Evolutionary conservation across 2,329 filamentous ascomycete species (phyloP), one percentile per base, ranked within the genome.

Genomic region (Ambrosiella cleistominuta): DNA sequence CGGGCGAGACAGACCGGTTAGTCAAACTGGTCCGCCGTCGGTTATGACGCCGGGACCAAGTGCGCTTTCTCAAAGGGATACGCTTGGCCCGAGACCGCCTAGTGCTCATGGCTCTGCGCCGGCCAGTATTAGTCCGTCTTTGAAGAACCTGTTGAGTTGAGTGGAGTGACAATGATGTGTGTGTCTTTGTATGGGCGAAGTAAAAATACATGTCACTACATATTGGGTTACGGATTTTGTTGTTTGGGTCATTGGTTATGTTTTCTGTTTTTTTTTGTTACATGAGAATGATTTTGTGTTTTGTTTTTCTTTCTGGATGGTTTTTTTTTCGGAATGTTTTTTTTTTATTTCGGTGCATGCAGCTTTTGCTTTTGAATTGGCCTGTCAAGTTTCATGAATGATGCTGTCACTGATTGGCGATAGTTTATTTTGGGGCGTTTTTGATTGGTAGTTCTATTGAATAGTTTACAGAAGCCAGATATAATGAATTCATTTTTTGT

Each of bases 51-150:
- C 44, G n/a, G 44, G 44, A 17, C 12, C 44, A 15, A 15, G 7
- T n/a, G 19, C 19, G 9, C 44, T 27, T 27, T 27, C 11, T 1
- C 13, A 17, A 8, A 47, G 44, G 6, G 44, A 47, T 47, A n/a
- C 19, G 44, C n/a, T 47, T 8, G 75, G 78, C 54, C 67, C 62
- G 17, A 71, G 76, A 53, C 72, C 75, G 38, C 70, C 75, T 37
- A 78, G 77, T 55, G 84, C 84, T n/a, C 55, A 60, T 45, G 58
- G 56, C 4, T 55, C 13, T 17, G 44, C 13, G n/a, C 19, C 57
- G 39, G 85, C 85, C 3, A 89, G 86, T 65, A 84, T 85, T 13
- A 89, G 82, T 65, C 85, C 86, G 9, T 88, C 85, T 8, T 68
- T 90, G 61, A 80, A 82, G 64, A 89, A 90, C 65, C 69, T 90